Conservation (phyloP, 2,329 filamentous ascomycete genomes). For the Colletotrichum sp. region DNA sequence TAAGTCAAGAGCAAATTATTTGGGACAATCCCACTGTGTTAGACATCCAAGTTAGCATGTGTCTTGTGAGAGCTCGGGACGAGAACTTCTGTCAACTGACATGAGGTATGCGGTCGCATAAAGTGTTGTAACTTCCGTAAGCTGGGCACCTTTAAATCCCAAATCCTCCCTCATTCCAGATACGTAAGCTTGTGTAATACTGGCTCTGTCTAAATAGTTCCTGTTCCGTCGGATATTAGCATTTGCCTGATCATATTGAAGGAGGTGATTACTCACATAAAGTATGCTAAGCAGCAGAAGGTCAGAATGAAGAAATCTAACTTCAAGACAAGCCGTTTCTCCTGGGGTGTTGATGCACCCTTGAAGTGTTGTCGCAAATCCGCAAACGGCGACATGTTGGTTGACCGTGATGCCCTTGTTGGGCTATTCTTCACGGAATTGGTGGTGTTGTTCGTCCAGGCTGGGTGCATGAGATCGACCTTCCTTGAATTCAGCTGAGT, state of each 20-base stretch:
- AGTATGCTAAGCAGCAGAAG: neutral
- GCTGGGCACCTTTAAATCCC: neutral
- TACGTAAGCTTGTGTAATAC: neutral
- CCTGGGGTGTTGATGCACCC: neutral
- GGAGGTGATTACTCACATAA: neutral
- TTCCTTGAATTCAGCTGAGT: neutral
- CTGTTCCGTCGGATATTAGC: neutral
- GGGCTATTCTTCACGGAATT: neutral
- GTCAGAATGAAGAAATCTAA: constrained; percentile 1
- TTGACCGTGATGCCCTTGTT: neutral
- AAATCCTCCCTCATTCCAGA: constrained; percentile 2
- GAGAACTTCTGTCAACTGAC: neutral
- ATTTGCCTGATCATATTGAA: neutral
- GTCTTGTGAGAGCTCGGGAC: neutral
- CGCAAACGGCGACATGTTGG: neutral
- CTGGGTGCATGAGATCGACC: neutral
- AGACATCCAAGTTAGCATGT: neutral
- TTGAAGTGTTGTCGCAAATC: neutral
- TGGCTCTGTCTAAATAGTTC: constrained; percentile 1
- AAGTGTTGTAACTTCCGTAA: neutral
- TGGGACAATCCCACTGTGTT: neutral
- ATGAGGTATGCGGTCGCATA: neutral
- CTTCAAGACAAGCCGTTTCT: neutral
- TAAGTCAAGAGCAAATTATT: neutral
- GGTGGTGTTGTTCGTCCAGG: neutral